Base-by-base conservation (phyloP, 2,329 filamentous ascomycete species). In the Trichoderma guizhouense region DNA sequence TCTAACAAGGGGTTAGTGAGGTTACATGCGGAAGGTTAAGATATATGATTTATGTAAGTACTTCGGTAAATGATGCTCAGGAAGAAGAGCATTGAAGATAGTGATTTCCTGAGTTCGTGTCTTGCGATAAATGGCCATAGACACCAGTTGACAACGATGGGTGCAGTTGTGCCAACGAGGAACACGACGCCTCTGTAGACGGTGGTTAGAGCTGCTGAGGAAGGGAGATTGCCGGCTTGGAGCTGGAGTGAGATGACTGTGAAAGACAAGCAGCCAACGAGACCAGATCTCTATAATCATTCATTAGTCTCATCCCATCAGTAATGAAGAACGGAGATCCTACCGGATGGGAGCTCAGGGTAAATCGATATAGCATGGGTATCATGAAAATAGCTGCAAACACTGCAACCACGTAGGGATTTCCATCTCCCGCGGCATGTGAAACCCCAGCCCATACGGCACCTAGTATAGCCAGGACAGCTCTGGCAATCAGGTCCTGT, bases 71-170 rank as follows among this genome's bases (percentile, higher is more conserved):
- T 83, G 72, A 89, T 84, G 71, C 86, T 87, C 72, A 85, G 84
- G 75, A 88, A 88, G 63, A 89, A 86, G 74, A 90, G 81, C 86
- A 88, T 89, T 2, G 84, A 81, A 0, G 87, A 86, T 2, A 89
- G 77, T 0, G 86, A 87, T 72, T 85, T 86, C 26, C 88, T 81
- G 15, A 90, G 82, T 76, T 89, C 88, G 74, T 89, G 87, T 14
- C 88, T 82, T 12, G 88, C 88, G 6, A 90, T 83, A 73, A 90
- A 90, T 3, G 88, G 88, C 88, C 88, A 90, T 4, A 90, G 79
- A 14, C 88, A 75, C 87, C 87, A 90, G 74, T 89, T 90, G 15
- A 89, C 83, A 1, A 88, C 73, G 12, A 89, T 82, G 0, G 88
- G 86, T 1, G 85, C 82, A 1, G 86, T 81, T 3, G 88, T 85